Base-by-base conservation (phyloP, 306 rosid species). In the Senna siamea region DNA sequence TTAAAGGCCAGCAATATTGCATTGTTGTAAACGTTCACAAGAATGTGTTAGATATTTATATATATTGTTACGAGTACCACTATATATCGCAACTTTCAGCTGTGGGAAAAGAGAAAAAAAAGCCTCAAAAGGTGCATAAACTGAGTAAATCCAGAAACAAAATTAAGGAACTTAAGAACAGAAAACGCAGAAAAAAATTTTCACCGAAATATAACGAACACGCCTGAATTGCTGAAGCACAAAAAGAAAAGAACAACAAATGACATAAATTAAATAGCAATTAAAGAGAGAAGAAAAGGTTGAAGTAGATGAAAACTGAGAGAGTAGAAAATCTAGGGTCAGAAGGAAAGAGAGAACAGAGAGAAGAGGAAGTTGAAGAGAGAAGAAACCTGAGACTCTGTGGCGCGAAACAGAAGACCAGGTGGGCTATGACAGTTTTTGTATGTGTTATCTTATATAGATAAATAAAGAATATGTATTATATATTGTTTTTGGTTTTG, bases 381-480 rank as follows among this genome's bases (percentile, higher is more conserved):
- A 14, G 0, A 46, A 14, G 0, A 46, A 35, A 35, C 58, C 58
- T 53, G 66, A 15, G 66, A 15, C 66, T 8, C 6, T 41, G 13
- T 58, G 66, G 66, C 66, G 66, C 66, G 23, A 59, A 59, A 59
- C 44, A 34, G 44, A 34, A 59, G 20, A 2, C 20, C 18, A 28
- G 2, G 51, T 44, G 3, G 8, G 54, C 44, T 7, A 9, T 18
- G 46, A 59, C 23, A 9, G 66, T 32, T 32, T 20, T 59, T 19
- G 32, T 10, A 54, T 9, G 34, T 20, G 2, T 46, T 37, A 46
- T 13, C 51, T 13, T 10, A 46, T 46, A 46, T 3, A 46, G 51
- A 46, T 13, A 46, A 46, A 46, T 46, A 14, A 37, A 37, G 30
- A 26, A 26, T 26, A 26, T 3, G 30, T 3, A 26, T 26, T 26